Conservation (phyloP, 2,329 filamentous ascomycete species). For the Thielaviopsis euricoi region DNA sequence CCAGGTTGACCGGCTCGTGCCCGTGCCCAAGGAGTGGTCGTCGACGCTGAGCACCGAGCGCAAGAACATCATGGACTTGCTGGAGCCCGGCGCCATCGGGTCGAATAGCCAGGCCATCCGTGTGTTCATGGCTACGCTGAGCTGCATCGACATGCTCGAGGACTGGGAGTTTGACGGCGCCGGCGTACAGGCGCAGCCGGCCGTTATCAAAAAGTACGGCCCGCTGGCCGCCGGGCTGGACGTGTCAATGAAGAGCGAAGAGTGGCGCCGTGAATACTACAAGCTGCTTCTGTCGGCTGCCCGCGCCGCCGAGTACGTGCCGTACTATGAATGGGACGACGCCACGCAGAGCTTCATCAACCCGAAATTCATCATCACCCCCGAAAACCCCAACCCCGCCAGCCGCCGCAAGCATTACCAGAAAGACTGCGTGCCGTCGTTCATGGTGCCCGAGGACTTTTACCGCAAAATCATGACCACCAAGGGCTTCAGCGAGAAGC, state of each 20-base stretch:
- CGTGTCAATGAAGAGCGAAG: constrained; percentile 57
- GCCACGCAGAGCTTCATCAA: constrained; percentile 51
- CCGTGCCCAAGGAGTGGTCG: constrained; percentile 9
- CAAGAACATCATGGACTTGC: constrained; percentile 3
- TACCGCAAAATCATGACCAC: constrained; percentile 75
- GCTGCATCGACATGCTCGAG: constrained; percentile 7
- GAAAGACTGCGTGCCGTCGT: constrained; percentile 57
- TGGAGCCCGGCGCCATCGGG: constrained; percentile 5
- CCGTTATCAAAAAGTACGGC: constrained; percentile 5
- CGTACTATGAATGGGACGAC: constrained; percentile 57
- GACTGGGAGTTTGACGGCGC: constrained; percentile 8
- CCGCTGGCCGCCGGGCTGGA: constrained; percentile 34
- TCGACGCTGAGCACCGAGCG: neutral
- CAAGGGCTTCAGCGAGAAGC: constrained; percentile 58
- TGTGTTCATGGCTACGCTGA: constrained; percentile 1
- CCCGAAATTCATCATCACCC: constrained; percentile 57
- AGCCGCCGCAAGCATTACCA: constrained; percentile 44
- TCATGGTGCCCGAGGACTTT: constrained; percentile 53
- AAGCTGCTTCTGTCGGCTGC: constrained; percentile 65
- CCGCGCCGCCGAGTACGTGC: constrained; percentile 61
- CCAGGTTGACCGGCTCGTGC: constrained; percentile 7
- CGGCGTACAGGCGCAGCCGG: constrained; percentile 7
- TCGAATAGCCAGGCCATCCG: neutral
- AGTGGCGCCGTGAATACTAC: constrained; percentile 77
- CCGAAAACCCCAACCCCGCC: constrained; percentile 72